A percentile compares a stretch with the other conserved stretches of the same genome.
Evolutionary conservation across 257 asterid species (phyloP).

Genomic region (Solanum ossicruentum): DNA sequence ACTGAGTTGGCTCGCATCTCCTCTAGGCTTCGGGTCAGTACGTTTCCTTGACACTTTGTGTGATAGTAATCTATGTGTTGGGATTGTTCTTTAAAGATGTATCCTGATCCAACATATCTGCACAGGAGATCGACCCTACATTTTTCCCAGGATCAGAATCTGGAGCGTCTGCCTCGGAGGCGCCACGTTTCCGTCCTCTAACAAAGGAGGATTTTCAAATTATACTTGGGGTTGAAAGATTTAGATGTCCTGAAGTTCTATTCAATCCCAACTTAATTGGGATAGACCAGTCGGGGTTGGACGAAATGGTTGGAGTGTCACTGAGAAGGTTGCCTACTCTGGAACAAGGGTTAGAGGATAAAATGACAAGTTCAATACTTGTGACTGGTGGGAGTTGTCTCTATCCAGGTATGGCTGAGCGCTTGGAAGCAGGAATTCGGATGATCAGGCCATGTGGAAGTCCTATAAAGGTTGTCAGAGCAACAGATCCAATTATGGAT

Average conservation of each 20-base stretch:
- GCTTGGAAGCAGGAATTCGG: constrained; percentile 73
- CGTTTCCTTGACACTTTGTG: background rate
- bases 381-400: constrained; percentile 90
- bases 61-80: background rate
- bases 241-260: constrained; percentile 84
- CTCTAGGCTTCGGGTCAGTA: constrained; percentile 69
- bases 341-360: constrained; percentile 34
- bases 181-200: constrained; percentile 66
- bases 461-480: constrained; percentile 45
- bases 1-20: constrained; percentile 73
- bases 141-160: constrained; percentile 53
- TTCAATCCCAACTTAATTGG: constrained; percentile 75
- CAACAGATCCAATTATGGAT: constrained; percentile 62
- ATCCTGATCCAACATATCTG: background rate
- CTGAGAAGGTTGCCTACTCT: constrained; percentile 46
- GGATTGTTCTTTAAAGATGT: background rate
- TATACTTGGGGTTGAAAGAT: constrained; percentile 75
- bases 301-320: constrained; percentile 70
- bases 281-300: constrained; percentile 87
- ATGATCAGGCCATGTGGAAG: constrained; percentile 79
- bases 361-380: constrained; percentile 60
- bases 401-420: constrained; percentile 67
- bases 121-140: constrained; percentile 85
- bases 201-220: constrained; percentile 89
- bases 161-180: constrained; percentile 53